Evolutionary conservation across 2,329 filamentous ascomycete species (phyloP).

Genomic region (Ophiocordyceps australis): DNA sequence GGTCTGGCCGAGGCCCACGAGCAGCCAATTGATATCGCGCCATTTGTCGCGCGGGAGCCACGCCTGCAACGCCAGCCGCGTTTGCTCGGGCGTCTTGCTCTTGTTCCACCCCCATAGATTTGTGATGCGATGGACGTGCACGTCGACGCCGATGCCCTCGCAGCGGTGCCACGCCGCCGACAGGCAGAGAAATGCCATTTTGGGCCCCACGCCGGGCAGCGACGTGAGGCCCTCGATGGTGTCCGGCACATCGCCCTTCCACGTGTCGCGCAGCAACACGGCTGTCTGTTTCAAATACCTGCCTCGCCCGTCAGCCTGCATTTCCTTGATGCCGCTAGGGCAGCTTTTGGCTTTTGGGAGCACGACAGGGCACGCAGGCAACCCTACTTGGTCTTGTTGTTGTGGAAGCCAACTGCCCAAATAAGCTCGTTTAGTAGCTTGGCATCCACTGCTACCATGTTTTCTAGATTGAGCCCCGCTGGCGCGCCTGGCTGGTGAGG

Average conservation of each 20-base stretch:
- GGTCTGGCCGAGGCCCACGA: slow-evolving; percentile 78
- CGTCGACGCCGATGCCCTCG: slow-evolving; percentile 78
- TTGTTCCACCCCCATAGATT: slow-evolving; percentile 88
- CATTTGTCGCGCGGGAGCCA: slow-evolving; percentile 77
- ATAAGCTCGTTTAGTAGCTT: slow-evolving; percentile 54
- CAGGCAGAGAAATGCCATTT: slow-evolving; percentile 86
- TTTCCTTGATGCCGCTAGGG: too few species aligned
- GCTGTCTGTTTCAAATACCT: slow-evolving; percentile 57
- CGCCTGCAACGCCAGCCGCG: slow-evolving; percentile 51
- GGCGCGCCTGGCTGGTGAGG: slow-evolving; percentile 23
- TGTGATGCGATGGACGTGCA: slow-evolving; percentile 87
- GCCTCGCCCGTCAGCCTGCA: background rate
- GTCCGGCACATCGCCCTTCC: slow-evolving; percentile 60
- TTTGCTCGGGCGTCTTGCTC: slow-evolving; percentile 68
- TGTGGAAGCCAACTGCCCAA: slow-evolving; percentile 78
- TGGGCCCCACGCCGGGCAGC: slow-evolving; percentile 77
- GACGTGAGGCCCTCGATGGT: slow-evolving; percentile 58
- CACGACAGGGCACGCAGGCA: too few species aligned
- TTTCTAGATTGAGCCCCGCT: slow-evolving; percentile 50
- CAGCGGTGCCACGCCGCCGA: slow-evolving; percentile 47
- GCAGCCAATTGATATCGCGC: slow-evolving; percentile 81
- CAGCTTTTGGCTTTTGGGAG: too few species aligned
- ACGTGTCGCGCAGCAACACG: slow-evolving; percentile 51
- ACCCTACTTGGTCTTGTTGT: slow-evolving; percentile 63
- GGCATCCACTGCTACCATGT: slow-evolving; percentile 56